Evolutionary conservation across 352 stramenopile genomes (phyloP).

Genomic region (Globisporangium orthogonon): DNA sequence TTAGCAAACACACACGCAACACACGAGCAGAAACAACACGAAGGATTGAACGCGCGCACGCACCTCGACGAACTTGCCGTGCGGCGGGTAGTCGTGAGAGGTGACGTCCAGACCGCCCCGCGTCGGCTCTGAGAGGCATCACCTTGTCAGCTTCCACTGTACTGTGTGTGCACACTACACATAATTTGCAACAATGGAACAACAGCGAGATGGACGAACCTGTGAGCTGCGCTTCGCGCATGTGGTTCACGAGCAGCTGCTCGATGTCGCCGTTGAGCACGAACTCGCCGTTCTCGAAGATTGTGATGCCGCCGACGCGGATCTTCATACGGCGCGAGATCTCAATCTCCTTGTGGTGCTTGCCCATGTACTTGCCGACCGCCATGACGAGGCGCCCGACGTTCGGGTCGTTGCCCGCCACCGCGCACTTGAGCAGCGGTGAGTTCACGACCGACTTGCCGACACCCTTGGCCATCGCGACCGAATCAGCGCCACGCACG

Average conservation of each 20-base stretch:
- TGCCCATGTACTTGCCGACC: constrained; percentile 95
- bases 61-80: constrained; percentile 94
- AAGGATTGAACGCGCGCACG: background rate
- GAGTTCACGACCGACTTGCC: constrained; percentile 93
- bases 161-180: too few relatives aligned
- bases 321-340: constrained; percentile 81
- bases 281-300: constrained; percentile 95
- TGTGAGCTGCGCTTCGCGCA: constrained; percentile 91
- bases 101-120: constrained; percentile 70
- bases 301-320: constrained; percentile 86
- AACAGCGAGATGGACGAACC: constrained; percentile 6
- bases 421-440: constrained; percentile 97
- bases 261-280: constrained; percentile 89
- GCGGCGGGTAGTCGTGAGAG: constrained; percentile 89
- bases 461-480: constrained; percentile 80
- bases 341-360: constrained; percentile 85
- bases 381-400: constrained; percentile 95
- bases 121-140: constrained; percentile 32
- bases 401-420: constrained; percentile 98
- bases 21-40: background rate
- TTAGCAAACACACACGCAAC: background rate
- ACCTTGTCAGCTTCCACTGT: background rate
- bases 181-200: background rate
- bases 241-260: constrained; percentile 91
- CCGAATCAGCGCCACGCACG: constrained; percentile 81